phyloP scores from a whole-genome alignment of 257 asterid species.

The Plantago major region DNA sequence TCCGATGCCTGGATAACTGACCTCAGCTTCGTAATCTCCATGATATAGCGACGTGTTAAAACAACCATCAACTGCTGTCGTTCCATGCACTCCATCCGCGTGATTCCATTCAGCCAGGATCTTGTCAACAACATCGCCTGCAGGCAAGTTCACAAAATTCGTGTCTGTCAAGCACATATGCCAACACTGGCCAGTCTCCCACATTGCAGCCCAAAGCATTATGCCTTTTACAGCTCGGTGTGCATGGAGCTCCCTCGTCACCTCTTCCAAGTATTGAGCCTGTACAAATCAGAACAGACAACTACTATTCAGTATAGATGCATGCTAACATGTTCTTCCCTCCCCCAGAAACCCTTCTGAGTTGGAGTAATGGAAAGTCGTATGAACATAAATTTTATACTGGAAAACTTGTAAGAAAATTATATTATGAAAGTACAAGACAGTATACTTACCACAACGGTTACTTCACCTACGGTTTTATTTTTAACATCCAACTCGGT shows the following conservation, averaged over 20 bases:
- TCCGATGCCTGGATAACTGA: not conserved
- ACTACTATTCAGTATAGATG: too few relatives aligned
- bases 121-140: conserved; percentile 34
- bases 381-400: too few relatives aligned
- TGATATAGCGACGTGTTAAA: conserved; percentile 27
- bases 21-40: conserved; percentile 28
- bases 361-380: too few relatives aligned
- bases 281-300: not conserved
- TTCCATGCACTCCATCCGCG: conserved; percentile 15
- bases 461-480: not conserved
- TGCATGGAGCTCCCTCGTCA: conserved; percentile 24
- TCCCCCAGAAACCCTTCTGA: too few relatives aligned
- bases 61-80: conserved; percentile 20
- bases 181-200: conserved; percentile 16
- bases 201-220: conserved; percentile 29
- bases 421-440: too few relatives aligned
- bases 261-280: conserved; percentile 21
- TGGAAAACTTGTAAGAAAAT: too few relatives aligned
- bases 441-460: not conserved
- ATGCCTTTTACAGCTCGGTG: conserved; percentile 28
- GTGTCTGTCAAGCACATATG: conserved; percentile 33
- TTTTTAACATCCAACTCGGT: conserved; percentile 26
- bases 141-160: conserved; percentile 28
- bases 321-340: too few relatives aligned
- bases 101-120: conserved; percentile 20